phyloP scores from a whole-genome alignment of 2,329 filamentous ascomycete species.

The Venturia nashicola region DNA sequence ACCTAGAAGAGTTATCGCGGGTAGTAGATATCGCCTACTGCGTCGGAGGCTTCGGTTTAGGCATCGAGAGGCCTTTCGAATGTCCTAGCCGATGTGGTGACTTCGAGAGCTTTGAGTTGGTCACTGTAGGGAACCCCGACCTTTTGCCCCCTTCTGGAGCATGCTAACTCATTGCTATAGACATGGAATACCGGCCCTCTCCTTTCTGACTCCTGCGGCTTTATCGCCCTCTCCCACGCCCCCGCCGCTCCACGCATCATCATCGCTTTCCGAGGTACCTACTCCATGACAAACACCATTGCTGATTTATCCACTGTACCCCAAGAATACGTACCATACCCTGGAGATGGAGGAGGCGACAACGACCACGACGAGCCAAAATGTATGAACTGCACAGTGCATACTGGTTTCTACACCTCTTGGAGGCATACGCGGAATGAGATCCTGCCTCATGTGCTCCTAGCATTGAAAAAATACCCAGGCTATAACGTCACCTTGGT shows the following conservation, averaged over 20 bases:
- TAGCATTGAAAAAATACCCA: slow-evolving; percentile 49
- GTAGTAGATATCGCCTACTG: slow-evolving; percentile 94
- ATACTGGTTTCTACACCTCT: slow-evolving; percentile 76
- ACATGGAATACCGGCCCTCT: slow-evolving; percentile 87
- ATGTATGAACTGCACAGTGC: slow-evolving; percentile 83
- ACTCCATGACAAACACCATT: slow-evolving; percentile 84
- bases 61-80: slow-evolving; percentile 69
- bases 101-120: slow-evolving; percentile 66
- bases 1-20: slow-evolving; percentile 77
- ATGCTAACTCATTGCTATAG: slow-evolving; percentile 18
- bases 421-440: slow-evolving; percentile 64
- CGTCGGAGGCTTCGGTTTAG: slow-evolving; percentile 72
- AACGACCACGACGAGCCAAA: slow-evolving; percentile 19
- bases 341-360: slow-evolving; percentile 36
- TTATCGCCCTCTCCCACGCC: slow-evolving; percentile 73
- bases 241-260: slow-evolving; percentile 53
- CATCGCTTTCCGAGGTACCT: slow-evolving; percentile 86
- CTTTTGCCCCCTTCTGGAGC: neutral
- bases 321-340: slow-evolving; percentile 84
- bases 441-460: slow-evolving; percentile 55
- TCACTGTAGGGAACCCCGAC: slow-evolving; percentile 37
- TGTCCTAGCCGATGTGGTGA: slow-evolving; percentile 79
- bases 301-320: slow-evolving; percentile 80
- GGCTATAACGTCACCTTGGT: slow-evolving; percentile 65
- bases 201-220: slow-evolving; percentile 84